Evolutionary conservation across 1,139 yeast species (phyloP), one percentile per base, ranked within the genome.

Genomic region (Meyerozyma athensensis): DNA sequence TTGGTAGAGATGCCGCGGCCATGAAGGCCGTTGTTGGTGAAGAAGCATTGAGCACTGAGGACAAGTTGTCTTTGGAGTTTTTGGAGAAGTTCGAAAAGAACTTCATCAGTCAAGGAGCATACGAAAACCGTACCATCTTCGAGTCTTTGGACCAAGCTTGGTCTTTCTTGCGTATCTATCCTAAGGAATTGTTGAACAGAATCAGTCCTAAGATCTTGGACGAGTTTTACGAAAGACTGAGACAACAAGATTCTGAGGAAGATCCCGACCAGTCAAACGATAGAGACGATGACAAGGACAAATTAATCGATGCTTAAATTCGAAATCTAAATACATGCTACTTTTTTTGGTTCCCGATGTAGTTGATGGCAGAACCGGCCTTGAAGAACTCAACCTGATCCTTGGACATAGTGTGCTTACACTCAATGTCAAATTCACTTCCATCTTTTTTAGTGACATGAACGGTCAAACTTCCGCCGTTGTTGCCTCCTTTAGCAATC

Each of bases 1-100:
- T 92, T 71, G 99, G 99, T 74, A 86, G 90, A 70, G 99, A 92
- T 68, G 99, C 98, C 22, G 98, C 98, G 36, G 97, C 98, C 53
- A 92, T 92, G 99, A 92, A 92, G 72, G 96, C 98, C n/a, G 99
- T 92, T 50, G 99, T 92, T 53, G 99, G 99, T 79, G 99, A 92
- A 68, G 99, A 92, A 68, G 98, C 99, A 30, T 76, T 92, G 57
- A 89, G 97, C 26, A 86, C 87, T 49, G 99, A 92, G 68, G 99
- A 92, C 69, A 94, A 92, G 69, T 77, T 92, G 50, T 92, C 98
- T 2, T 77, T 92, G 58, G 99, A 92, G 71, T 92, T 92, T 63
- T 80, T 92, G 70, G 98, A 94, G 62, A 92, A 92, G 72, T 92
- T 92, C 56, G 99, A 92, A 68, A 87, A 86, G 75, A 84, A 92